A percentile compares a stretch with the other conserved stretches of the same genome.
These are phyloP conservation scores for Xerophyta viscosa DNA, from an alignment of 106 monocot genomes.

Conservation along the genomic window DNA sequence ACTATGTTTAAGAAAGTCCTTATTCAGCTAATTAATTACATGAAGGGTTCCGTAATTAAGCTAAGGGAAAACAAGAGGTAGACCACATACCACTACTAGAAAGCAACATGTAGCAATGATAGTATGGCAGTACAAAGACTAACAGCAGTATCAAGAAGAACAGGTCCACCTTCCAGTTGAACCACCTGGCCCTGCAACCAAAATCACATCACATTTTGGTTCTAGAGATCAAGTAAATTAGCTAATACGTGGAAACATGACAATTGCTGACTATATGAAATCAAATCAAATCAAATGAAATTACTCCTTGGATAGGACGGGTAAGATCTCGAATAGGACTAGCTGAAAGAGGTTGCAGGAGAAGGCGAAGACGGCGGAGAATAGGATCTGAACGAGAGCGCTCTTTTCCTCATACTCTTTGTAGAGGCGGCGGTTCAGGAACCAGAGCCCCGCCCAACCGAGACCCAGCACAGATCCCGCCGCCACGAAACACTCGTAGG, in stretches of 20 bases:
- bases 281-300: neutral
- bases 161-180: slow-evolving; percentile 92
- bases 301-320: slow-evolving; percentile 93
- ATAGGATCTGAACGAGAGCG: slow-evolving; percentile 92
- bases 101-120: slow-evolving; percentile 93
- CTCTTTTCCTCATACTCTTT: slow-evolving; percentile 99
- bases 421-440: slow-evolving; percentile 84
- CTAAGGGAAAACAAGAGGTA: neutral
- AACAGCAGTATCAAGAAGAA: slow-evolving; percentile 81
- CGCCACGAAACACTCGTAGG: slow-evolving; percentile 61
- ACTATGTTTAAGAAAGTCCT: too few species aligned
- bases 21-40: too few species aligned
- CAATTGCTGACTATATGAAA: neutral
- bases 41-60: too few species aligned
- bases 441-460: slow-evolving; percentile 96
- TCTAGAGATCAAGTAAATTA: neutral
- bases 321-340: slow-evolving; percentile 95
- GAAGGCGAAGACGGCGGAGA: slow-evolving; percentile 92
- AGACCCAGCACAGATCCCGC: slow-evolving; percentile 49
- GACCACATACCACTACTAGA: slow-evolving; percentile 52
- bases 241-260: neutral
- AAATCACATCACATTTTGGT: neutral
- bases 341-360: slow-evolving; percentile 99
- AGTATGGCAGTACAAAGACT: slow-evolving; percentile 83
- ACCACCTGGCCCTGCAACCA: slow-evolving; percentile 76